A percentile compares a stretch with the other conserved stretches of the same genome.
Conservation (phyloP, 2,329 filamentous ascomycete genomes). For the Neonectria hederae region DNA sequence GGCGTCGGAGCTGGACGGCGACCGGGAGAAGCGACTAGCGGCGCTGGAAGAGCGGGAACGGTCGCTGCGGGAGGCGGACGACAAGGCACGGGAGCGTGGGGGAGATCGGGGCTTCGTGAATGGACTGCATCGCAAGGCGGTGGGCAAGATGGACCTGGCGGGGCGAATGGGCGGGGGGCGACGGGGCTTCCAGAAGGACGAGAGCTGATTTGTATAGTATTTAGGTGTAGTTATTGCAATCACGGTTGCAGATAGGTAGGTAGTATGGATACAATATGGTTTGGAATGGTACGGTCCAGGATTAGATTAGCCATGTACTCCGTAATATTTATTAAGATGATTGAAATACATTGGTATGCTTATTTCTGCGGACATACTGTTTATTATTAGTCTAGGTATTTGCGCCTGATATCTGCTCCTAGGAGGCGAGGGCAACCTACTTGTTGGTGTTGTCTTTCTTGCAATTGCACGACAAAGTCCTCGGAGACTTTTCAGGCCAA, state of each 20-base stretch:
- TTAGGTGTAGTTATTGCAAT: not conserved
- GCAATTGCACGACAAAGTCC: not conserved
- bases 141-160: constrained; percentile 60
- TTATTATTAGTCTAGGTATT: not conserved
- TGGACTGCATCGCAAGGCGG: constrained; percentile 68
- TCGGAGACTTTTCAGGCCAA: not conserved
- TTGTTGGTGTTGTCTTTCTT: no score
- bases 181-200: constrained; percentile 57
- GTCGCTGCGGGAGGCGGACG: constrained; percentile 71
- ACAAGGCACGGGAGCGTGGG: constrained; percentile 68
- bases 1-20: constrained; percentile 74
- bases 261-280: not conserved
- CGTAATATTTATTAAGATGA: not conserved
- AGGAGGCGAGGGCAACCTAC: not conserved
- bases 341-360: not conserved
- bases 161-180: constrained; percentile 61
- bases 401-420: not conserved
- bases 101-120: constrained; percentile 73
- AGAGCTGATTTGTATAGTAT: constrained; percentile 48
- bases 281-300: not conserved
- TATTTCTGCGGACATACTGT: not conserved
- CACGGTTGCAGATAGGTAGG: not conserved
- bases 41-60: constrained; percentile 73
- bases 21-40: constrained; percentile 73
- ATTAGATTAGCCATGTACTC: not conserved